Evolutionary conservation across 352 stramenopile genomes (phyloP), one percentile per base, ranked within the genome.

Genomic region (Phytopythium ostracodes): DNA sequence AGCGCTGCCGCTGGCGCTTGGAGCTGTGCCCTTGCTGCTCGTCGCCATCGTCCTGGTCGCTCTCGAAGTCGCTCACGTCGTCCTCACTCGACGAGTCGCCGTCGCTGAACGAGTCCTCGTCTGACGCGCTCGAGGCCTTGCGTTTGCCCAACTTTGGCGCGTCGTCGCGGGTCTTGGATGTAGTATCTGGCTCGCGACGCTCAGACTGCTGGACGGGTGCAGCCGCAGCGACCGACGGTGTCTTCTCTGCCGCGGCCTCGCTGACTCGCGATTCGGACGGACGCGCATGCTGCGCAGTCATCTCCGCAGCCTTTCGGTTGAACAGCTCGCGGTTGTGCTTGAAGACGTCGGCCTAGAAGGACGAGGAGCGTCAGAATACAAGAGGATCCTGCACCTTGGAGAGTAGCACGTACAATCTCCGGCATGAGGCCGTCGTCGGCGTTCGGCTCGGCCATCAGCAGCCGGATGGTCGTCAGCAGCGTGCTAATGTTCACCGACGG

Each of bases 401-500:
- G 22, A 14, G 17, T 49, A 18, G 36, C 6, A 61, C 75, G 22
- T 73, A 93, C 84, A 67, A 93, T 94, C 18, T 97, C 90, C 1
- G 90, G 83, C 86, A 97, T 96, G 51, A 97, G 70, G 1, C 90
- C 88, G 58, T 97, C 90, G 60, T 97, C 89, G 10, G 88, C 87
- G 64, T 97, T 97, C 11, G 90, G 89, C 61, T 96, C 87, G 14
- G 81, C 87, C 80, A 97, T 94, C n/a, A 97, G 75, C 62, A 96
- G 65, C 8, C 90, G 84, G 65, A 97, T 95, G 1, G 88, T 96
- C 11, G 90, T 96, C 27, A 97, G 68, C 58, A 97, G 66, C 20
- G 89, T 97, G 52, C 83, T 88, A 53, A 97, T 91, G 65, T 97
- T 97, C 29, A 97, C 90, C 1, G 87, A 96, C n/a, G 90, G 89